Evolutionary conservation across 345 rosid species (phyloP).

Genomic region (Excoecaria agallocha): DNA sequence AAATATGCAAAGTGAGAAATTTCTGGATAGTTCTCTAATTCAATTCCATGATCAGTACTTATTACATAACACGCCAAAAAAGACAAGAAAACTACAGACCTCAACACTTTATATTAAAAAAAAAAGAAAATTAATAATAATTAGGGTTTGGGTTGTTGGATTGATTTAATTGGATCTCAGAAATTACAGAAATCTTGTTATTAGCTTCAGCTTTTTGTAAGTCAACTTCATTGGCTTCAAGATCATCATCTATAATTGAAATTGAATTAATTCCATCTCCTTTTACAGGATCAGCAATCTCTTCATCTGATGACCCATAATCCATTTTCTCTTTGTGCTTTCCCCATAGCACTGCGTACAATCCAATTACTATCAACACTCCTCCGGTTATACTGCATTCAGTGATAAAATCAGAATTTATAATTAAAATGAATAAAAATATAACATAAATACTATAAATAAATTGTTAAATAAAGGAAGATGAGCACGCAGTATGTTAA

Average conservation of each 20-base stretch:
- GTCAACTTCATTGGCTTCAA: slow-evolving; percentile 38
- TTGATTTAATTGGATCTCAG: slow-evolving; percentile 28
- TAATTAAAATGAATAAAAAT: too few relatives aligned
- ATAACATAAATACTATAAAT: too few relatives aligned
- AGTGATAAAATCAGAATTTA: too few relatives aligned
- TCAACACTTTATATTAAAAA: slow-evolving; percentile 4
- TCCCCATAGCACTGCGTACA: slow-evolving; percentile 84
- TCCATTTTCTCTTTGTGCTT: slow-evolving; percentile 67
- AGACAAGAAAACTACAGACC: background rate
- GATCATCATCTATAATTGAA: slow-evolving; percentile 20
- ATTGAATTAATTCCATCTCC: slow-evolving; percentile 31
- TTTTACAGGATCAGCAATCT: slow-evolving; percentile 43
- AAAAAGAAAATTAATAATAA: slow-evolving; percentile 11
- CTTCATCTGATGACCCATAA: slow-evolving; percentile 8
- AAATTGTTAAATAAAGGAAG: too few relatives aligned
- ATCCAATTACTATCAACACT: slow-evolving; percentile 63
- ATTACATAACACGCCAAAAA: background rate
- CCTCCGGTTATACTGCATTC: slow-evolving; percentile 73
- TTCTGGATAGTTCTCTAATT: slow-evolving; percentile 10
- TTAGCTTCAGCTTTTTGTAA: slow-evolving; percentile 36
- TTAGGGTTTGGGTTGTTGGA: slow-evolving; percentile 28
- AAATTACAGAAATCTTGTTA: slow-evolving; percentile 24
- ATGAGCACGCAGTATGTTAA: too few relatives aligned
- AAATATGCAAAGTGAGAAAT: background rate
- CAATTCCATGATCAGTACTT: background rate